Percentiles rank a stretch among this genome's conserved stretches.
Conservation (phyloP, 2,329 filamentous ascomycete genomes). For the Colletotrichum australisinense region DNA sequence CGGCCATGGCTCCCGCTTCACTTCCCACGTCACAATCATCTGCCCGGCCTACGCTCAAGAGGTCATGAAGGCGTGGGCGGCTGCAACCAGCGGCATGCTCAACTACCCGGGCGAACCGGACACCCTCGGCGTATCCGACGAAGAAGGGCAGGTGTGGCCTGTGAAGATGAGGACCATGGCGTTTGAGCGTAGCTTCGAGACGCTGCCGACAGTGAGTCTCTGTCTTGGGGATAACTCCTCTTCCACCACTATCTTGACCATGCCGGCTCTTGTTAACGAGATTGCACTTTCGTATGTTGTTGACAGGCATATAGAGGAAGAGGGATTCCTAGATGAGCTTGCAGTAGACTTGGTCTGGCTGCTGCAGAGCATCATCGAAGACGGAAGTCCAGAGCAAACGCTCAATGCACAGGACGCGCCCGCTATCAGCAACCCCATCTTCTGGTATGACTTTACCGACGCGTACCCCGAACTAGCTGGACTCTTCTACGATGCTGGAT, state of each 20-base stretch:
- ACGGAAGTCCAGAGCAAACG: constrained; percentile 36
- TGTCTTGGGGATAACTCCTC: constrained; percentile 25
- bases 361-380: constrained; percentile 43
- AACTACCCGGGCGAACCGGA: constrained; percentile 45
- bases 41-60: constrained; percentile 50
- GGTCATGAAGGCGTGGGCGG: constrained; percentile 55
- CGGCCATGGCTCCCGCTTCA: constrained; percentile 48
- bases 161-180: constrained; percentile 47
- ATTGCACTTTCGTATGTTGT: constrained; percentile 47
- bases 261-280: constrained; percentile 48
- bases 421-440: constrained; percentile 31
- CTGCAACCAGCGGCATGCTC: constrained; percentile 44
- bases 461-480: constrained; percentile 15
- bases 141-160: constrained; percentile 44
- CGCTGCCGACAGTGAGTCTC: constrained; percentile 38
- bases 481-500: constrained; percentile 37
- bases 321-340: constrained; percentile 36
- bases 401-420: constrained; percentile 32
- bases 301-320: constrained; percentile 15
- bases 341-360: constrained; percentile 49
- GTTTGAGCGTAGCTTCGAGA: constrained; percentile 43
- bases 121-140: constrained; percentile 57
- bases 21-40: constrained; percentile 51
- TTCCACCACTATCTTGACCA: constrained; percentile 43
- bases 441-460: constrained; percentile 39